Conservation (phyloP, 768 basidiomycete species). For the Mycena indigotica region DNA sequence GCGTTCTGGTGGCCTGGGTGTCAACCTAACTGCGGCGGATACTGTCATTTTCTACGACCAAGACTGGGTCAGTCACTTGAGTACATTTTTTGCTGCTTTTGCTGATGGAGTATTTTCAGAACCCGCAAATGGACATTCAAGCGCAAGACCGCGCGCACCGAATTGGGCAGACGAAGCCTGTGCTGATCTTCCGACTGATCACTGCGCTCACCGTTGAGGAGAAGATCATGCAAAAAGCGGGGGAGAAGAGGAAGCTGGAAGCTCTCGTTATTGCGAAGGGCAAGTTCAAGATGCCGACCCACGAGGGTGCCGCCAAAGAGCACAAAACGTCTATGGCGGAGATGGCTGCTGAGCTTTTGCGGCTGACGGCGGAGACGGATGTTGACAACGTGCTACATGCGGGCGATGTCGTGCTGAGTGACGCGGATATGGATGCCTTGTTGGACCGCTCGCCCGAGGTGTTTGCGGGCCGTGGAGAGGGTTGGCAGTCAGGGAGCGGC, state of each 20-base stretch:
- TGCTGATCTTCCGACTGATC: conserved; percentile 86
- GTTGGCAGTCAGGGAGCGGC: conserved; percentile 62
- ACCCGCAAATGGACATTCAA: conserved; percentile 95
- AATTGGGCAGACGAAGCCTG: conserved; percentile 91
- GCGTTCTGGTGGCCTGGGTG: conserved; percentile 76
- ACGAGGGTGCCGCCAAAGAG: conserved; percentile 48
- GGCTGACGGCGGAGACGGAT: conserved; percentile 72
- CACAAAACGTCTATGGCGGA: no score
- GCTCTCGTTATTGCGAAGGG: conserved; percentile 94
- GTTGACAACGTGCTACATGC: conserved; percentile 29
- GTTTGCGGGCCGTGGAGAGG: conserved; percentile 67
- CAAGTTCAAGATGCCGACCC: conserved; percentile 79
- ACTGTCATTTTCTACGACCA: conserved; percentile 95
- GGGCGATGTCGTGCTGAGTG: conserved; percentile 76
- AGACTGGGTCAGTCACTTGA: conserved; percentile 67
- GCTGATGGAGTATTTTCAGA: conserved; percentile 49
- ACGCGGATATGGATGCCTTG: conserved; percentile 77
- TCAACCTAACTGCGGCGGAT: conserved; percentile 81
- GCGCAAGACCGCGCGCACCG: conserved; percentile 95
- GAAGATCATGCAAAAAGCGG: conserved; percentile 85
- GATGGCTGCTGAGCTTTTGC: no score
- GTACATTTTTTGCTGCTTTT: background rate
- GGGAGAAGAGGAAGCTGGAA: conserved; percentile 88
- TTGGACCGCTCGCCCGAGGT: conserved; percentile 79
- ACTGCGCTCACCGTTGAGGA: conserved; percentile 90